Base-by-base conservation (phyloP, 1,284 basidiomycete genomes). In the Omphalotus olearius region DNA sequence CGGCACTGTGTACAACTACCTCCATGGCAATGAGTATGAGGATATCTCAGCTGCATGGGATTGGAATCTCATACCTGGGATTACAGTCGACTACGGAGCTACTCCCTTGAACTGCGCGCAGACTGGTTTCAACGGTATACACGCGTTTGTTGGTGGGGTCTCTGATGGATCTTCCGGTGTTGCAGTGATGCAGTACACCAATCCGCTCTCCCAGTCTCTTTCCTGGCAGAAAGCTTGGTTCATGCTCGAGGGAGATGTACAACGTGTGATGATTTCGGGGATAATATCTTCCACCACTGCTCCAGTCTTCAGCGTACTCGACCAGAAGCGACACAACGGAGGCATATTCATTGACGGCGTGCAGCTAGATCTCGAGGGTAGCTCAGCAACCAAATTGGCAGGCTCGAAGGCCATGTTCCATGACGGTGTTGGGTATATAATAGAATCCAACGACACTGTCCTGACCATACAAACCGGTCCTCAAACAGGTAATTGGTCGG, bases 1-100 rank as follows among this genome's bases (percentile, higher is more conserved):
- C 56, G 85, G 85, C 0, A 74, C 75, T 0, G 63, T 80, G 5
- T 85, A 82, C 64, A 84, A 80, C 5, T 85, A 87, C 63, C 57
- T 82, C 33, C 65, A 70, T 25, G 85, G 85, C 1, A 68, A 76
- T 52, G 85, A 88, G 65, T 88, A 88, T 62, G 78, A 81, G 61
- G 82, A 87, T 59, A 83, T 86, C 18, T 69, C 75, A 6, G 83
- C 78, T 1, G 72, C 78, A 1, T 86, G 83, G 84, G 83, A 88
- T 61, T 88, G 84, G 84, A 78, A 85, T 58, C 67, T 85, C 13
- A 79, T 88, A 40, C 85, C 85, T 3, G 85, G 85, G 1, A 86
- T 69, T 16, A 88, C 85, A 0, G 73, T 76, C 20, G 80, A 82
- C 62, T 86, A 81, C 60, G 72, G 64, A 11, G 75, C 69, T 4